Evolutionary conservation across 2,329 filamentous ascomycete genomes (phyloP).

Genomic region (Domatiomyces globalis): DNA sequence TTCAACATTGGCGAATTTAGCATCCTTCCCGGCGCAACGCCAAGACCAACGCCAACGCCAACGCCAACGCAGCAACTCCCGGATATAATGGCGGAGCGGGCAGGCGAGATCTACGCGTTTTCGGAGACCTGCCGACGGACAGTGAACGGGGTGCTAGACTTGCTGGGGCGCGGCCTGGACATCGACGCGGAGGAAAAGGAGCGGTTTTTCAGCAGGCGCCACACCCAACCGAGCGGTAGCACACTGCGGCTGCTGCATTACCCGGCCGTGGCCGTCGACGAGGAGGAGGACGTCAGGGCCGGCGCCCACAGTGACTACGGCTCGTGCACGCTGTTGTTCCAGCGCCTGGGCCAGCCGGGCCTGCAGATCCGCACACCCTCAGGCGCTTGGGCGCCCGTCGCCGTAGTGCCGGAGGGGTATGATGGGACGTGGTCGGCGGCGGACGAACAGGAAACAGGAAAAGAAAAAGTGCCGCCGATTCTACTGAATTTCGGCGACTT

Average conservation of each 20-base stretch:
- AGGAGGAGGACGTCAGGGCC: slow-evolving; percentile 56
- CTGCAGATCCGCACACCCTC: slow-evolving; percentile 61
- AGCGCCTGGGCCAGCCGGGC: slow-evolving; percentile 68
- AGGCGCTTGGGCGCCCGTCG: slow-evolving; percentile 49
- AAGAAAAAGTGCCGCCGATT: slow-evolving; percentile 50
- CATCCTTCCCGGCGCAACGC: slow-evolving; percentile 30
- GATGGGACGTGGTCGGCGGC: not conserved
- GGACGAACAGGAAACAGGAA: not conserved
- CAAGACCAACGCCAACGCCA: slow-evolving; percentile 32
- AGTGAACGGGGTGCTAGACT: slow-evolving; percentile 56
- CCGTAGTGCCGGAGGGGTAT: slow-evolving; percentile 45
- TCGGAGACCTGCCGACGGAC: slow-evolving; percentile 55
- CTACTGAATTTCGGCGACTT: slow-evolving; percentile 58
- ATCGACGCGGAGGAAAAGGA: slow-evolving; percentile 40
- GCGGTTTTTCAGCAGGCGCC: slow-evolving; percentile 31
- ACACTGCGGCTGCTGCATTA: slow-evolving; percentile 62
- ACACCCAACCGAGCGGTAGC: slow-evolving; percentile 40
- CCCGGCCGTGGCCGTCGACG: slow-evolving; percentile 40
- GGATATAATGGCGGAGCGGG: slow-evolving; percentile 43
- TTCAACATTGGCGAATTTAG: slow-evolving; percentile 84
- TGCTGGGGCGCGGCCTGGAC: slow-evolving; percentile 65
- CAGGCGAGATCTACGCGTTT: slow-evolving; percentile 48
- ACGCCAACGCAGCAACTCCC: slow-evolving; percentile 53
- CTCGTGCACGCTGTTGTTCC: slow-evolving; percentile 60
- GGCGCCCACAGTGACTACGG: slow-evolving; percentile 37